Evolutionary conservation across 495 filamentous ascomycete species (phyloP), one percentile per base, ranked within the genome.

Genomic region (Neurospora sp.): DNA sequence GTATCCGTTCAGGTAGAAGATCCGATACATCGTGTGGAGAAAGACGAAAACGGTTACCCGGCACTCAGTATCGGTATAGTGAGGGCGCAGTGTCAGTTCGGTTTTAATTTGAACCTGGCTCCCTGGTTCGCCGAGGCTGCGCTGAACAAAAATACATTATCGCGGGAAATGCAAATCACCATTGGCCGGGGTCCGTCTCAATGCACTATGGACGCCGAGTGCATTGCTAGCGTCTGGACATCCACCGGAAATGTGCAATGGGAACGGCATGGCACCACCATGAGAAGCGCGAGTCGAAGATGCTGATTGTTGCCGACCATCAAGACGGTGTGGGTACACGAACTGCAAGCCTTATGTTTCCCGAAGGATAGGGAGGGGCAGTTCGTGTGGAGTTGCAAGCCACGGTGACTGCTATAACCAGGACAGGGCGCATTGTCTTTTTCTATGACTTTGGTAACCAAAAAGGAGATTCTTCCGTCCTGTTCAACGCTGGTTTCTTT

Each of bases 101-200:
- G 20, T 70, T 31, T 14, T 70, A 2, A 70, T 72, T 72, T 45
- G 71, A 14, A 59, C 42, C 41, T 31, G 31, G 44, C 53, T 31
- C 53, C 53, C 27, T 18, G 27, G 53, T 65, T 38, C 39, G 5
- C 35, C 39, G 70, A 72, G 71, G 73, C 73, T 70, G 71, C 70
- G 73, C 73, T 74, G 73, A 72, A 72, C 44, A 69, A 70, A 72
- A 74, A 72, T 72, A 72, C 35, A 38, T 27, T 9, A 20, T 39
- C 20, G 10, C 14, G 16, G 22, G 9, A 68, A 39, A 31, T 65
- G 14, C 53, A 31, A 53, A n/a, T 39, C 69, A 31, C 35, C 53
- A 74, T 74, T 74, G 73, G 71, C 68, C 73, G 48, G 38, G 27
- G 22, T 59, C 40, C 61, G 38, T 38, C 18, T 37, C 39, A 35